Evolutionary conservation across 306 rosid genomes (phyloP).

Genomic region (Vigna nakashimae): DNA sequence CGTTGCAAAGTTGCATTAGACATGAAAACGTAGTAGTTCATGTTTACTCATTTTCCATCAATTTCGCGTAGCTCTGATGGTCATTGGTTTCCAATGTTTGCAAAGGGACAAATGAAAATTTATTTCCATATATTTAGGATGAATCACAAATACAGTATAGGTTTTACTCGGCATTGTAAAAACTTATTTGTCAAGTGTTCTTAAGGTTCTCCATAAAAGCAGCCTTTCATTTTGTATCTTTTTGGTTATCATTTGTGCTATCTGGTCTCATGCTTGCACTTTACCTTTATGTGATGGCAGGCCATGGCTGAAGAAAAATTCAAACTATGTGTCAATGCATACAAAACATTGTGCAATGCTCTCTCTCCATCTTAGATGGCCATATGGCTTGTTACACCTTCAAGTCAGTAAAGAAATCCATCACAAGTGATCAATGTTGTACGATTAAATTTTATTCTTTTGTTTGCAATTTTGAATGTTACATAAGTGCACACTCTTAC

Average conservation of each 20-base stretch:
- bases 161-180: background rate
- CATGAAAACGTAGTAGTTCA: background rate
- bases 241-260: conserved; percentile 7
- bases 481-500: background rate
- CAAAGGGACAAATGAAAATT: background rate
- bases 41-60: background rate
- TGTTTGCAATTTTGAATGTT: conserved; percentile 32
- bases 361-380: conserved; percentile 59
- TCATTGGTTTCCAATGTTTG: background rate
- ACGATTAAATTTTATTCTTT: conserved; percentile 26
- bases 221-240: background rate
- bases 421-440: conserved; percentile 34
- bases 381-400: conserved; percentile 14
- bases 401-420: background rate
- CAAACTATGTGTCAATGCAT: conserved; percentile 73
- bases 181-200: background rate
- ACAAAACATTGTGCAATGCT: conserved; percentile 77
- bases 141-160: background rate
- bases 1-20: background rate
- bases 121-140: background rate
- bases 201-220: background rate
- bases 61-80: background rate
- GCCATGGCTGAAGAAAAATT: conserved; percentile 85
- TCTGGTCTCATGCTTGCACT: conserved; percentile 9
- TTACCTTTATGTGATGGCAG: conserved; percentile 50